Base-by-base conservation (phyloP, 1,139 yeast genomes). In the Yamadazyma aaseri region DNA sequence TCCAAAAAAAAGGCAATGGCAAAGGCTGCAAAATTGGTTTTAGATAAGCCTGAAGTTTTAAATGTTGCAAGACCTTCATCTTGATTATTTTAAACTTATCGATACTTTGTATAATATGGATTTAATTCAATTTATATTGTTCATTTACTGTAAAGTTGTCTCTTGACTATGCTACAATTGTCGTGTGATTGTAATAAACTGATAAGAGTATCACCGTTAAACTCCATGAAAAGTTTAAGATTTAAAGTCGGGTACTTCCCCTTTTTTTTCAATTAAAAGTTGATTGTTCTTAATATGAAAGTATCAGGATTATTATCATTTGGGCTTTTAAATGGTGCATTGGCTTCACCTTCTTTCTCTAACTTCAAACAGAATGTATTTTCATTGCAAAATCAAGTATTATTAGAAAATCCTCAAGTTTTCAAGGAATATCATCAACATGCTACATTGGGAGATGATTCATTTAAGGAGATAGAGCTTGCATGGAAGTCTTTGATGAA, bases 1-100 rank as follows among this genome's bases (percentile, higher is more conserved):
- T 72, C 73, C 44, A 71, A 68, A 41, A 63, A 63, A 41, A 61
- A 53, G 38, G 76, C 76, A 2, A 61, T 65, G 53, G 65, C 73
- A 3, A 54, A 66, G 38, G 76, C 75, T 15, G 79, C 81, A 2
- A 65, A 63, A 54, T 64, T 70, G 17, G 50, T 75, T 9, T 48
- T 73, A 31, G 60, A 65, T 28, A 42, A 44, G 28, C 21, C 22
- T 4, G 29, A 20, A 12, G 34, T 31, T 14, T 17, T 31, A 15
- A 31, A 31, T 20, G 15, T 17, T 10, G 28, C 17, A 6, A 29
- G 17, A 23, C 10, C 21, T 18, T 7, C n/a, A n/a, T 7, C 21
- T 18, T 18, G 21, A 18, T 18, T 7, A 18, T 18, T 18, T 18
- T 18, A 7, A 10, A 18, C 7, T 18, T 10, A 18, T 18, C 21